Conservation (phyloP, 345 rosid genomes). For the Brassica incana region DNA sequence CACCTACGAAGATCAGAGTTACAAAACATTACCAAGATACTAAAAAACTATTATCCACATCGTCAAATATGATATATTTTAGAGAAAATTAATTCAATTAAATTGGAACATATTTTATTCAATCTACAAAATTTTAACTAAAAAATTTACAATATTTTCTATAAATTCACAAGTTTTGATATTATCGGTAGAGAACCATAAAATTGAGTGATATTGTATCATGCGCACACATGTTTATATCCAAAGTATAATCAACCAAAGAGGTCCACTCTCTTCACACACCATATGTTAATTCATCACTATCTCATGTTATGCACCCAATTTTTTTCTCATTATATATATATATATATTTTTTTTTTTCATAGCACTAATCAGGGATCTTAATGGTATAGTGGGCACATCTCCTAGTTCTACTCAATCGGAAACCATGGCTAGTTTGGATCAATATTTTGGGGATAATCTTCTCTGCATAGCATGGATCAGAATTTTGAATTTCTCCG, state of each 20-base stretch:
- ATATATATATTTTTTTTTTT: too few relatives aligned
- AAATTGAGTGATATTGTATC: constrained; percentile 75
- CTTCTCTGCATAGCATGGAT: not conserved
- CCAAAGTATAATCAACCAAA: constrained; percentile 25
- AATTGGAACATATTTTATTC: not conserved
- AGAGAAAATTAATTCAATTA: not conserved
- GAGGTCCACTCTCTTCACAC: constrained; percentile 46
- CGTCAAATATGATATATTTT: not conserved
- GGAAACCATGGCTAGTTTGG: not conserved
- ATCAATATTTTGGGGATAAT: not conserved
- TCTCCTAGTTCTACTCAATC: not conserved
- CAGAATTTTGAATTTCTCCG: not conserved
- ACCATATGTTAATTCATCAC: constrained; percentile 36
- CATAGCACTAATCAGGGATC: too few relatives aligned
- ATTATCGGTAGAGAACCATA: not conserved
- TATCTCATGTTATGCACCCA: constrained; percentile 34
- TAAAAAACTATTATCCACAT: not conserved
- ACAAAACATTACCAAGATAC: not conserved
- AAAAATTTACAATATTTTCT: not conserved
- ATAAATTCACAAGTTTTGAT: not conserved
- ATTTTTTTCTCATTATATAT: constrained; percentile 7
- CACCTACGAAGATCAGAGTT: not conserved
- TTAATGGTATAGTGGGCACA: not conserved
- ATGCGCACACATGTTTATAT: constrained; percentile 59
- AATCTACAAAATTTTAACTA: not conserved